phyloP scores from a whole-genome alignment of 805 yeast species.

The Myxozyma neglecta region DNA sequence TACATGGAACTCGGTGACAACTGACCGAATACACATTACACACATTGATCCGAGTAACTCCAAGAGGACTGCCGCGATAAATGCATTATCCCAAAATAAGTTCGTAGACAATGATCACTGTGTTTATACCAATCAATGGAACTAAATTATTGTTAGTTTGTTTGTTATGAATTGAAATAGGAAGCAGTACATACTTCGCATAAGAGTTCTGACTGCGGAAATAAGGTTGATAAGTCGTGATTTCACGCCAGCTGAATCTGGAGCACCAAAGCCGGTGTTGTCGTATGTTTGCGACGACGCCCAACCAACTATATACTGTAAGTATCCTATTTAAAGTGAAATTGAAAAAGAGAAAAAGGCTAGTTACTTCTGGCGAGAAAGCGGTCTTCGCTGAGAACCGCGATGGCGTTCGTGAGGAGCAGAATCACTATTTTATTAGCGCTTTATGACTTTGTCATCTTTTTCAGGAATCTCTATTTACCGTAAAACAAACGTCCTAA shows the following conservation, averaged over 20 bases:
- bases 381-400: slow-evolving; percentile 77
- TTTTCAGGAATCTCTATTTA: neutral
- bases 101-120: slow-evolving; percentile 68
- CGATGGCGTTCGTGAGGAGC: slow-evolving; percentile 68
- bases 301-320: slow-evolving; percentile 46
- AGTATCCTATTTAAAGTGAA: neutral
- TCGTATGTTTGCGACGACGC: slow-evolving; percentile 42
- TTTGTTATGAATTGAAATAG: neutral
- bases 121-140: slow-evolving; percentile 68
- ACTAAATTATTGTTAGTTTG: slow-evolving; percentile 40
- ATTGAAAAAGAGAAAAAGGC: neutral
- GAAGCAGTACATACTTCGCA: slow-evolving; percentile 52
- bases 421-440: slow-evolving; percentile 36
- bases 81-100: slow-evolving; percentile 58
- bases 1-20: no score
- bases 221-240: slow-evolving; percentile 63
- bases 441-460: neutral
- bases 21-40: neutral
- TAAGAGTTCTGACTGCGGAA: slow-evolving; percentile 70
- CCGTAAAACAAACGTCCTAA: slow-evolving; percentile 42
- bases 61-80: neutral
- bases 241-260: slow-evolving; percentile 51
- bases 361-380: slow-evolving; percentile 60
- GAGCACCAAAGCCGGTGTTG: slow-evolving; percentile 45
- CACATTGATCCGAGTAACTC: neutral